A percentile compares a stretch with the other conserved stretches of the same genome.
These are phyloP conservation scores for Euphorbia celastroides DNA, from an alignment of 441 rosid species.

Conservation along the genomic window DNA sequence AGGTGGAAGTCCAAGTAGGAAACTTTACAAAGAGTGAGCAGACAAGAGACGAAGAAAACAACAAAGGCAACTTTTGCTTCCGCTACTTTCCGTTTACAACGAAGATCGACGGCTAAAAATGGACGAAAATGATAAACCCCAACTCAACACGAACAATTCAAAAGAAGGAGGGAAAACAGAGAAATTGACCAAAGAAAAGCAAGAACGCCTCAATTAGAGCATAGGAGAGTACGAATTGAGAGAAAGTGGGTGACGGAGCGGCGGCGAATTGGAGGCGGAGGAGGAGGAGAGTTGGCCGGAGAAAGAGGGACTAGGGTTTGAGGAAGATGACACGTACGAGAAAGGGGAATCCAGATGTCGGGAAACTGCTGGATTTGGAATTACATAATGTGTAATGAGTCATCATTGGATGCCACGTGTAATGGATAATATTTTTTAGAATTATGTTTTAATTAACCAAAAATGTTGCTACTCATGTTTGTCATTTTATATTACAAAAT, in stretches of 20 bases:
- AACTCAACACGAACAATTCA: neutral
- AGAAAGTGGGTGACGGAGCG: neutral
- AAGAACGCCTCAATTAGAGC: neutral
- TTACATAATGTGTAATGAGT: slow-evolving; percentile 16
- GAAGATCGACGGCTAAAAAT: slow-evolving; percentile 34
- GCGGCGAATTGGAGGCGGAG: slow-evolving; percentile 15
- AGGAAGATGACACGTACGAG: slow-evolving; percentile 58
- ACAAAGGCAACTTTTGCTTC: neutral
- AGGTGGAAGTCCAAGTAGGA: slow-evolving; percentile 69
- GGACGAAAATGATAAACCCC: neutral
- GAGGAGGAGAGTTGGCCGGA: slow-evolving; percentile 1
- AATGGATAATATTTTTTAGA: slow-evolving; percentile 13
- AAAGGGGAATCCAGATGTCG: slow-evolving; percentile 58
- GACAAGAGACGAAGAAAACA: slow-evolving; percentile 15
- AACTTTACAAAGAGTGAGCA: neutral
- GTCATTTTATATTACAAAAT: neutral
- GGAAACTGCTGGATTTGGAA: slow-evolving; percentile 48
- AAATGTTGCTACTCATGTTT: neutral
- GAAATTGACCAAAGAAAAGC: too few species aligned
- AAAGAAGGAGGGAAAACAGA: neutral
- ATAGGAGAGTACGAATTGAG: neutral
- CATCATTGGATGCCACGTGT: slow-evolving; percentile 11
- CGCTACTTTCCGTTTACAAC: slow-evolving; percentile 1
- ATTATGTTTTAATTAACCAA: neutral
- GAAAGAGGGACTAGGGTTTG: slow-evolving; percentile 43